Conservation (phyloP, 176 grass and related monocot species). For the Juncus effusus region DNA sequence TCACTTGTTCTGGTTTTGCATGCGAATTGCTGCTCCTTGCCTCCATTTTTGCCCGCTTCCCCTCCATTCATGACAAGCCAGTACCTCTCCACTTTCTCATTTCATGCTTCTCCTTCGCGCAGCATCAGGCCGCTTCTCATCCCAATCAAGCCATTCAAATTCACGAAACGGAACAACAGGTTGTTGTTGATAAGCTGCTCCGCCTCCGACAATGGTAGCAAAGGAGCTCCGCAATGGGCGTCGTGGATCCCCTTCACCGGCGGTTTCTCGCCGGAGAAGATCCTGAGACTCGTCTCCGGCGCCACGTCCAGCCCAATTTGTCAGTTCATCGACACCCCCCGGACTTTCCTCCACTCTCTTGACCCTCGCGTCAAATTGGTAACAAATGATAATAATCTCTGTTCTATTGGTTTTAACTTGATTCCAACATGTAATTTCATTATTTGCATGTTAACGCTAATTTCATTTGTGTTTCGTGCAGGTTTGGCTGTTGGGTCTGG, state of each 20-base stretch:
- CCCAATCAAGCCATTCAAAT: not conserved
- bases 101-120: not conserved
- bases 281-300: conserved; percentile 78
- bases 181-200: conserved; percentile 33
- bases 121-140: conserved; percentile 7
- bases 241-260: conserved; percentile 63
- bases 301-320: conserved; percentile 79
- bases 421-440: not conserved
- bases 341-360: conserved; percentile 87
- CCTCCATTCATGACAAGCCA: conserved; percentile 21
- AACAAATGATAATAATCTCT: conserved; percentile 6
- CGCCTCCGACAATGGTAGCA: conserved; percentile 23
- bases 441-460: not conserved
- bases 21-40: too few species aligned
- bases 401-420: not conserved
- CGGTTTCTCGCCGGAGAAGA: conserved; percentile 46
- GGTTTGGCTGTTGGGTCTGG: conserved; percentile 93
- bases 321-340: conserved; percentile 80
- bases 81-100: conserved; percentile 23
- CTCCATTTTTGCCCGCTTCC: conserved; percentile 2
- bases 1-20: too few species aligned
- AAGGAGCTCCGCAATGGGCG: conserved; percentile 31
- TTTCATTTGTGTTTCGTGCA: conserved; percentile 32
- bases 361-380: conserved; percentile 96
- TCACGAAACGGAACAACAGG: conserved; percentile 20